phyloP scores from a whole-genome alignment of 768 basidiomycete genomes.

The Hemileccinum rubropunctum region DNA sequence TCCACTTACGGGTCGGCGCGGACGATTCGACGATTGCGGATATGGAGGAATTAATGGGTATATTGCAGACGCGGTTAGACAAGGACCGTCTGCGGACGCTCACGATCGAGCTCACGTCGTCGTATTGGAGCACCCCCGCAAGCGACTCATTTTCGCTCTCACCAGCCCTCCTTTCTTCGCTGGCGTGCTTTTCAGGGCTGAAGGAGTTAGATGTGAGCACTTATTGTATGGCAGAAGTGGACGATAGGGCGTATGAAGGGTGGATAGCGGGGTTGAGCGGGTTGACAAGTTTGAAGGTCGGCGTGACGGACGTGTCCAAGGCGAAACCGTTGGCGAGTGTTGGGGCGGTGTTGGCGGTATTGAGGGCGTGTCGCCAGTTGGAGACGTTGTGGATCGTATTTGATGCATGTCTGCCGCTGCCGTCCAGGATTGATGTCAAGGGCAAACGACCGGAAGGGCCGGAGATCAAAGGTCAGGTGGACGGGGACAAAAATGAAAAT shows the following conservation, averaged over 20 bases:
- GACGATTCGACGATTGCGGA: constrained; percentile 23
- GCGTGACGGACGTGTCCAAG: constrained; percentile 17
- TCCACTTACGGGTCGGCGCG: constrained; percentile 22
- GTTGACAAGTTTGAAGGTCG: constrained; percentile 19
- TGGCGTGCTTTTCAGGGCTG: constrained; percentile 15
- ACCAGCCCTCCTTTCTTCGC: constrained; percentile 8
- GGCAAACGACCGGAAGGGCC: neutral
- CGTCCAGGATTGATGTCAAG: neutral
- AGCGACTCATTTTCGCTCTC: constrained; percentile 24
- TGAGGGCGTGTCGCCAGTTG: constrained; percentile 18
- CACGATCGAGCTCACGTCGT: constrained; percentile 24
- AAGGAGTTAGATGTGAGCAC: constrained; percentile 20
- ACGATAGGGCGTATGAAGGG: constrained; percentile 16
- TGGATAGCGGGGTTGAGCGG: constrained; percentile 13
- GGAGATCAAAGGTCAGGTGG: neutral
- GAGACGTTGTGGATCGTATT: constrained; percentile 21
- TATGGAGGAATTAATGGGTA: constrained; percentile 9
- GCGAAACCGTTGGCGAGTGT: constrained; percentile 18
- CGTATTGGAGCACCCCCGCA: constrained; percentile 25
- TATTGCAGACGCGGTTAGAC: constrained; percentile 14
- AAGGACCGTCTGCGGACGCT: constrained; percentile 8
- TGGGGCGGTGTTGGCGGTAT: constrained; percentile 16
- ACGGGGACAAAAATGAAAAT: neutral
- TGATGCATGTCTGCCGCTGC: constrained; percentile 14
- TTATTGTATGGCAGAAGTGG: constrained; percentile 16